Evolutionary conservation across 192 early-diverging fungal genomes (phyloP), one percentile per base, ranked within the genome.

Genomic region (Dissophora globulifera): DNA sequence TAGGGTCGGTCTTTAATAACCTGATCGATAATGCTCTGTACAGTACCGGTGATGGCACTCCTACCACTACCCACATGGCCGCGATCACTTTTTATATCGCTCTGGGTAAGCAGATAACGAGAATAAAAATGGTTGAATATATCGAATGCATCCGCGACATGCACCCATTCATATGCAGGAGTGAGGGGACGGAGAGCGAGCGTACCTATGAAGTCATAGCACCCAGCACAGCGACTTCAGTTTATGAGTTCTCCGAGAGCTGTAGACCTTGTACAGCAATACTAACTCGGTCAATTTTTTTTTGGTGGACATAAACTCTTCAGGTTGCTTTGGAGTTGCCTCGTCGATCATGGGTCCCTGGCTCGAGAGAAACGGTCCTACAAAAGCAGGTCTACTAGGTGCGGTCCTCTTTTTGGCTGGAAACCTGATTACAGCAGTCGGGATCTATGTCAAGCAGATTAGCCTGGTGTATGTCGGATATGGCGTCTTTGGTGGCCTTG

Each of bases 401-500:
- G 56, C 82, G 11, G 25, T 63, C 5, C 56, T 87, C 20, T 87
- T 88, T 29, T 83, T 80, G 26, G 49, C 79, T 1, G 87, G 87
- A 7, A 82, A 90, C 64, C 50, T 90, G 38, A 79, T 83, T 31
- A 63, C 89, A 3, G 87, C 87, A 12, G 27, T 88, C 27, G 90
- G 83, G 17, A 50, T 87, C 27, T 46, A 82, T 20, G 69, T 86
- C 43, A 62, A 82, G 38, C 83, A 82, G 53, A 83, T 91, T 12
- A 82, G 84, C 50, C 65, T 91, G 15, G 69, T 89, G 47, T 91
- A 88, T 59, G 64, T 88, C 74, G 85, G 89, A 50, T 90, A 88
- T 52, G 87, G 89, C 23, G 74, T 90, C 63, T 67, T 90, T 69
- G 87, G 83, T 2, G 87, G 87, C 20, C 67, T 83, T 13, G 87